These are phyloP conservation scores for Dendrobium nobile DNA, from an alignment of 106 monocot species.

Conservation along the genomic window DNA sequence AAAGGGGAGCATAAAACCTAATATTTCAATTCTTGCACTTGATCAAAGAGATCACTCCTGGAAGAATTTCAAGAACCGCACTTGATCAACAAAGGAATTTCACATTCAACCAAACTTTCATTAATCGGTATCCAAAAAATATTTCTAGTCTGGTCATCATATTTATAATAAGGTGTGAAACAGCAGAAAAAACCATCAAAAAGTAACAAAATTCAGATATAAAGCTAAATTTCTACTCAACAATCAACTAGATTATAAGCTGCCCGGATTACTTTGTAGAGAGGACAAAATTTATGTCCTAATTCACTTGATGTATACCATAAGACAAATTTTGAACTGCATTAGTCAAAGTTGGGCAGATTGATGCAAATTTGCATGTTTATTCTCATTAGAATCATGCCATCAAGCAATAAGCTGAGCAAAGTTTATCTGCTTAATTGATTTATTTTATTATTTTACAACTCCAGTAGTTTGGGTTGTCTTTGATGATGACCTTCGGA, in stretches of 20 bases:
- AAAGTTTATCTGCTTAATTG: background rate
- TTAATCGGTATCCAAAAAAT: background rate
- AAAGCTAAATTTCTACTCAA: too few relatives aligned
- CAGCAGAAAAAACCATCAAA: background rate
- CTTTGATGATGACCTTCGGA: background rate
- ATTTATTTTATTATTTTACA: background rate
- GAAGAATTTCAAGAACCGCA: background rate
- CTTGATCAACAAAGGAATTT: constrained; percentile 1
- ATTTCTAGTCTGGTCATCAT: background rate
- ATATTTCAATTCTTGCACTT: background rate
- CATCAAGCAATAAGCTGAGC: background rate
- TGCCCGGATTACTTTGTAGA: background rate
- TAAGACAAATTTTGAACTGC: background rate
- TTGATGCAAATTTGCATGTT: background rate
- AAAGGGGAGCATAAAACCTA: background rate
- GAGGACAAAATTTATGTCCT: background rate
- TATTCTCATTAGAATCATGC: background rate
- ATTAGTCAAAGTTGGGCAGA: too few relatives aligned
- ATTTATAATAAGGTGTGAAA: background rate
- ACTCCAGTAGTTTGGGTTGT: background rate
- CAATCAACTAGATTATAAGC: background rate
- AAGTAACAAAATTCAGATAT: background rate
- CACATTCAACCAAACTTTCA: background rate
- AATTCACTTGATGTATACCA: background rate
- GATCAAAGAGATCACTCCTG: background rate